Evolutionary conservation across 2,329 filamentous ascomycete species (phyloP).

Genomic region (Penicillium italicum): DNA sequence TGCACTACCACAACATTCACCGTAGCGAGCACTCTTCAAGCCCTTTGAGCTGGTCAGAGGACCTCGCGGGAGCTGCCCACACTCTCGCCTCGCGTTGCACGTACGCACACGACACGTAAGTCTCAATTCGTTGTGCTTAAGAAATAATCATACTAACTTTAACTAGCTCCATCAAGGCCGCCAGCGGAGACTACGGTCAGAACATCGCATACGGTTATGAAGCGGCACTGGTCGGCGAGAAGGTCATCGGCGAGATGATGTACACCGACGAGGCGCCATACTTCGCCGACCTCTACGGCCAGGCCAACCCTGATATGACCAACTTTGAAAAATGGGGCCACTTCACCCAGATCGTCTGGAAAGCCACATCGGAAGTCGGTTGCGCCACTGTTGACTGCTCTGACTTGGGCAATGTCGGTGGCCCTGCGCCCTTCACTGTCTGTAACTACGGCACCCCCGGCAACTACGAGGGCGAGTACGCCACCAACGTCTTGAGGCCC

Average conservation of each 20-base stretch:
- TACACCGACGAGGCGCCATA: conserved; percentile 73
- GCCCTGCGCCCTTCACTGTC: conserved; percentile 66
- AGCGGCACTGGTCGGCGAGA: conserved; percentile 57
- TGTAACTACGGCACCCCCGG: conserved; percentile 81
- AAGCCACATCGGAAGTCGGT: conserved; percentile 57
- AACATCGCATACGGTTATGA: conserved; percentile 74
- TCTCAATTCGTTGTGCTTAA: conserved; percentile 29
- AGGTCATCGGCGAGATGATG: conserved; percentile 73
- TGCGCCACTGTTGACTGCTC: conserved; percentile 55
- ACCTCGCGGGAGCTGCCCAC: conserved; percentile 61
- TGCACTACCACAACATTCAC: conserved; percentile 81
- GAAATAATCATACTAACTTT: conserved; percentile 21
- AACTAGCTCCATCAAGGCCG: conserved; percentile 50
- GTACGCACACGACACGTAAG: conserved; percentile 74
- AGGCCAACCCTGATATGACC: conserved; percentile 56
- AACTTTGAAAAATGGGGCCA: conserved; percentile 68
- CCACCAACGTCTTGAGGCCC: conserved; percentile 49
- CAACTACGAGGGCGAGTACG: conserved; percentile 58
- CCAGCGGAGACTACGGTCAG: conserved; percentile 66
- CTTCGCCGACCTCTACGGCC: conserved; percentile 58
- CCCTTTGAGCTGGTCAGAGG: conserved; percentile 62
- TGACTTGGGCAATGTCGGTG: conserved; percentile 42
- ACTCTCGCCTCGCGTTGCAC: conserved; percentile 63
- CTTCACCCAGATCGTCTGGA: conserved; percentile 74
- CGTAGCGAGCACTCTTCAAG: conserved; percentile 74